Percentiles rank a stretch among this genome's conserved stretches.
Evolutionary conservation across 306 rosid genomes (phyloP).

Genomic region (Vigna mungo): DNA sequence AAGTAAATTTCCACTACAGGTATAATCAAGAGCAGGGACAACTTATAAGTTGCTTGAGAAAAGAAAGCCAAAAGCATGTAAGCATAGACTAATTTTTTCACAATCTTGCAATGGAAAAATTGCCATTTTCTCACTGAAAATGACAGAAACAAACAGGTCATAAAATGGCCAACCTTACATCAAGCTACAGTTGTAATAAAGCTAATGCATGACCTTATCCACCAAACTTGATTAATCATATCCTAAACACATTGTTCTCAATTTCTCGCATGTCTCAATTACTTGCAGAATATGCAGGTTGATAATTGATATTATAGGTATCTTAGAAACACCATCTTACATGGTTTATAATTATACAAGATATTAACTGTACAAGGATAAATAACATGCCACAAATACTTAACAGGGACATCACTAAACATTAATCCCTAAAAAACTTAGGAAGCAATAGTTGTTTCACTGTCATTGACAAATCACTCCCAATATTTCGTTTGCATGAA

Average conservation of each 20-base stretch:
- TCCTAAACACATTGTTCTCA: background rate
- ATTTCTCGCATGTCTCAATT: slow-evolving; percentile 13
- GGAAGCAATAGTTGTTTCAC: background rate
- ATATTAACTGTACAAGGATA: slow-evolving; percentile 1
- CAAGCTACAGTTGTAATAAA: slow-evolving; percentile 11
- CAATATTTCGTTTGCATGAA: slow-evolving; percentile 5
- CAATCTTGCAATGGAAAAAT: background rate
- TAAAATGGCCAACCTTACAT: background rate
- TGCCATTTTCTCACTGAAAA: slow-evolving; percentile 9
- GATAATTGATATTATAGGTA: background rate
- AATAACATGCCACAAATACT: slow-evolving; percentile 13
- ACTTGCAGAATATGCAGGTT: slow-evolving; percentile 10
- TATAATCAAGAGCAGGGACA: background rate
- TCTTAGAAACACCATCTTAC: slow-evolving; percentile 17
- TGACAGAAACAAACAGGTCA: slow-evolving; percentile 25
- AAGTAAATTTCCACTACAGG: slow-evolving; percentile 20
- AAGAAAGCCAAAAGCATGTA: background rate
- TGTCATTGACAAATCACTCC: slow-evolving; percentile 11
- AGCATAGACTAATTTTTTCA: background rate
- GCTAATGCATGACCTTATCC: slow-evolving; percentile 17
- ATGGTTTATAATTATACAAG: background rate
- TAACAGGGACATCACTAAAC: background rate
- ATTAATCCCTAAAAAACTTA: slow-evolving; percentile 7
- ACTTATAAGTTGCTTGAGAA: background rate
- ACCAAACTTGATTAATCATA: background rate